Evolutionary conservation across 2,329 filamentous ascomycete species (phyloP), one percentile per base, ranked within the genome.

Genomic region (Aphanoascus verrucosus): DNA sequence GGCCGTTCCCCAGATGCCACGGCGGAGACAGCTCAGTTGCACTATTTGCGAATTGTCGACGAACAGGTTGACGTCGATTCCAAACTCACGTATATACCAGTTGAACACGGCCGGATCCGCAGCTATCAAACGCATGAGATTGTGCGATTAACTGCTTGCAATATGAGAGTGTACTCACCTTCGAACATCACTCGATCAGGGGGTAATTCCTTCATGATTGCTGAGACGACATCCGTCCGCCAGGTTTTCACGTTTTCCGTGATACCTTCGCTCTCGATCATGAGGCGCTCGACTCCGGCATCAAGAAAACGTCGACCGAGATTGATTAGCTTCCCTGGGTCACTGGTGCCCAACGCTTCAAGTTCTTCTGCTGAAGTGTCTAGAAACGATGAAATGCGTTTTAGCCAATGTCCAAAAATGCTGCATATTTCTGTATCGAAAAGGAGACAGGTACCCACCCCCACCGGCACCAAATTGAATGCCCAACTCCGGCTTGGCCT

Each of bases 221-320:
- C 63, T 40, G 76, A 75, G 14, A 80, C 76, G 2, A 79, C 76
- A 58, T 80, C 77, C 2, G 75, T 80, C 53, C 75, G 66, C 78
- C 78, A 79, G 7, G 63, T 68, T 49, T 64, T 67, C 5, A 80
- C 76, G 50, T 79, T 80, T 66, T 79, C 77, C 0, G 77, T 80
- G 57, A 80, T 80, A 0, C 77, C 77, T 63, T 80, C 77, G n/a
- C 75, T 78, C 60, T 81, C 76, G 52, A 79, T 77, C 77, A 80
- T 80, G 59, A 80, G 68, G 7, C 76, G 66, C 62, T 79, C 76
- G 2, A 80, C 76, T 0, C 77, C 77, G 0, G 69, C 72, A 15
- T 74, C 68, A 14, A 79, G 67, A 57, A 80, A 80, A 41, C 67
- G 66, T 55, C 67, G 72, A 9, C 74, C 76, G 57, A 78, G 61